phyloP scores from a whole-genome alignment of 352 stramenopile genomes.

The Phytophthora lateralis region DNA sequence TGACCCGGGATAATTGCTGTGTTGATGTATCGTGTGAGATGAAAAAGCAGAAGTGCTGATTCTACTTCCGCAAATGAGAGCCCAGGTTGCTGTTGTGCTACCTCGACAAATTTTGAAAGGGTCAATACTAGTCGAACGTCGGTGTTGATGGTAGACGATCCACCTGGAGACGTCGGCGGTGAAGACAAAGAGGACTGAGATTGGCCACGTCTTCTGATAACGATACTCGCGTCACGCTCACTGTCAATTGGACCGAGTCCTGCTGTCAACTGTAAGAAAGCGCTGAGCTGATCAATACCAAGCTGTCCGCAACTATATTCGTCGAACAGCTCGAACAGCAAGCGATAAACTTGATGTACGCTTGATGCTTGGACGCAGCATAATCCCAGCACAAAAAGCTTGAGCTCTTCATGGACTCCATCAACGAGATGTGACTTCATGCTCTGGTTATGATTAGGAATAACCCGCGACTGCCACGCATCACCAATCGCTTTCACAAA shows the following conservation, averaged over 20 bases:
- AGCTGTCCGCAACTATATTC: constrained; percentile 34
- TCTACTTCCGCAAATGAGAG: constrained; percentile 27
- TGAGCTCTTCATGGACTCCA: constrained; percentile 13
- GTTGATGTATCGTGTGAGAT: constrained; percentile 12
- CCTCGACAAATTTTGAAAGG: constrained; percentile 28
- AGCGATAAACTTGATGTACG: constrained; percentile 38
- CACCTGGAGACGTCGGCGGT: constrained; percentile 10
- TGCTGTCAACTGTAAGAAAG: constrained; percentile 16
- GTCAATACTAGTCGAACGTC: constrained; percentile 8
- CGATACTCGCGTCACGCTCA: constrained; percentile 24
- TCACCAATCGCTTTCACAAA: constrained; percentile 3
- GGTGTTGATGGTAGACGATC: not conserved
- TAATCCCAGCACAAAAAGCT: constrained; percentile 35
- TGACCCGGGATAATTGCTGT: not conserved
- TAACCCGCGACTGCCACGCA: not conserved
- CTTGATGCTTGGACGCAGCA: constrained; percentile 36
- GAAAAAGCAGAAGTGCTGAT: constrained; percentile 31
- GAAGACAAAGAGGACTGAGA: constrained; percentile 10
- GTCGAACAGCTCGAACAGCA: constrained; percentile 55
- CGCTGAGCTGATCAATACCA: constrained; percentile 12
- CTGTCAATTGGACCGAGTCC: constrained; percentile 18
- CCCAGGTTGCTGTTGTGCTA: constrained; percentile 23
- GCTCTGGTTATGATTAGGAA: not conserved
- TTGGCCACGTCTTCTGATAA: constrained; percentile 3
- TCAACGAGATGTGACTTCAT: not conserved